Evolutionary conservation across 495 filamentous ascomycete genomes (phyloP).

Genomic region (Penicillium desertorum): DNA sequence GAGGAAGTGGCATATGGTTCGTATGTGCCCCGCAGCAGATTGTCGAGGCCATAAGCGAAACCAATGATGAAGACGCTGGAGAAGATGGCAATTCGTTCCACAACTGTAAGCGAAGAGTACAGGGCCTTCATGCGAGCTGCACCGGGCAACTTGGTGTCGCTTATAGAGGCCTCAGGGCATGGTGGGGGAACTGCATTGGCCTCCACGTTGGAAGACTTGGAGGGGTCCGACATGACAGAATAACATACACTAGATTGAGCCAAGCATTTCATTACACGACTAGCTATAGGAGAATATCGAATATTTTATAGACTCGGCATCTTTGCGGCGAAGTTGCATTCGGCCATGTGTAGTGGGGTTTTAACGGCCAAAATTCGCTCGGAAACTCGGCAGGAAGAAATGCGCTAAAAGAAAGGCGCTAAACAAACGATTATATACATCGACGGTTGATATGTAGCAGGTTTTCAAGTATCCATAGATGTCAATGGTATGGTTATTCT

Average conservation of each 20-base stretch:
- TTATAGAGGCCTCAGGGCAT: not conserved
- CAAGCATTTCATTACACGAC: not conserved
- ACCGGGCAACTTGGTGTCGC: conserved; percentile 6
- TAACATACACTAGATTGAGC: not conserved
- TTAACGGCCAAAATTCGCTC: not conserved
- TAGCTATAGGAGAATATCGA: not conserved
- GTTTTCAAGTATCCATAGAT: too few relatives aligned
- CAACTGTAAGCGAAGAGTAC: conserved; percentile 1
- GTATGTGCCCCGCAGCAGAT: conserved; percentile 11
- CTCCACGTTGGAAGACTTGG: not conserved
- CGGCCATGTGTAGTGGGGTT: not conserved
- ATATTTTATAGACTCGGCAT: not conserved
- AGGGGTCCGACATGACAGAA: not conserved
- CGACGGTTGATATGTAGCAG: too few relatives aligned
- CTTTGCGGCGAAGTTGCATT: not conserved
- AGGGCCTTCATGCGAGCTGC: conserved; percentile 13
- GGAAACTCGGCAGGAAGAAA: too few relatives aligned
- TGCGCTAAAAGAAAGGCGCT: too few relatives aligned
- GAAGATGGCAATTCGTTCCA: conserved; percentile 9
- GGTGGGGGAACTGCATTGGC: not conserved
- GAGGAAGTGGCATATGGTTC: conserved; percentile 15
- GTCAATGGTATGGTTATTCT: too few relatives aligned
- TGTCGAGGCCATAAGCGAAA: conserved; percentile 14
- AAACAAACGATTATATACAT: too few relatives aligned
- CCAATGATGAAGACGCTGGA: conserved; percentile 13